Evolutionary conservation across 768 basidiomycete species (phyloP).

Genomic region (Paxillus involutus): DNA sequence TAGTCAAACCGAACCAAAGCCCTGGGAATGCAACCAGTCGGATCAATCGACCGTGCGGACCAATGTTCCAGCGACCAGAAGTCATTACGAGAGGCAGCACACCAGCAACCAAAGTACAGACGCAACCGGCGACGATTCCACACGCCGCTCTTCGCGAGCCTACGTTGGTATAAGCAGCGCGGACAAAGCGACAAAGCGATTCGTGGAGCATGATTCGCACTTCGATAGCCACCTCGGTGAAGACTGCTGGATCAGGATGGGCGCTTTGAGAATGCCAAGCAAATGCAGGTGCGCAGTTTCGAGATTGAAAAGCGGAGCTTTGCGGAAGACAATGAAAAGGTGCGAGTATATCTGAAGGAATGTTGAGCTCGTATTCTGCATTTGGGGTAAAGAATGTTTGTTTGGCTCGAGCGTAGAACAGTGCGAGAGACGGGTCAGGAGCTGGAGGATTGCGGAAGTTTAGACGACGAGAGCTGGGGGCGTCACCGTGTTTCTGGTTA

Average conservation of each 20-base stretch:
- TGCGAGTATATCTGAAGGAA: conserved; percentile 64
- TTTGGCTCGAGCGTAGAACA: conserved; percentile 79
- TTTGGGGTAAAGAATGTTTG: conserved; percentile 79
- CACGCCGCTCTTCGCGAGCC: conserved; percentile 70
- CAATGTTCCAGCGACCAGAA: conserved; percentile 33
- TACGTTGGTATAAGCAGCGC: conserved; percentile 66
- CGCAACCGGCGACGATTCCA: conserved; percentile 62
- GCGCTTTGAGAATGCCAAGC: conserved; percentile 30
- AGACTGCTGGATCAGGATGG: conserved; percentile 67
- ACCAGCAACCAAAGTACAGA: conserved; percentile 47
- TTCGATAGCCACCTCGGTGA: conserved; percentile 58
- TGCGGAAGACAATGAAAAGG: conserved; percentile 50
- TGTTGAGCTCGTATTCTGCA: conserved; percentile 68
- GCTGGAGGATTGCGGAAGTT: conserved; percentile 31
- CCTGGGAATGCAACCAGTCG: conserved; percentile 64
- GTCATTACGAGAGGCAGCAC: conserved; percentile 54
- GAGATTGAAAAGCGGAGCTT: conserved; percentile 21
- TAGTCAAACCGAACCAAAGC: conserved; percentile 65
- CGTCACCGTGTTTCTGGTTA: conserved; percentile 42
- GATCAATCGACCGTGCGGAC: conserved; percentile 45
- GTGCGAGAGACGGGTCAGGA: conserved; percentile 55
- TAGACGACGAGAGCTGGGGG: conserved; percentile 34
- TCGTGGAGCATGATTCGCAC: conserved; percentile 59
- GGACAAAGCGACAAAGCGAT: conserved; percentile 65
- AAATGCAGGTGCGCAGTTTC: conserved; percentile 7